These are phyloP conservation scores for Apiotrichum akiyoshidainum DNA, from an alignment of 1,284 basidiomycete genomes.

Conservation along the genomic window DNA sequence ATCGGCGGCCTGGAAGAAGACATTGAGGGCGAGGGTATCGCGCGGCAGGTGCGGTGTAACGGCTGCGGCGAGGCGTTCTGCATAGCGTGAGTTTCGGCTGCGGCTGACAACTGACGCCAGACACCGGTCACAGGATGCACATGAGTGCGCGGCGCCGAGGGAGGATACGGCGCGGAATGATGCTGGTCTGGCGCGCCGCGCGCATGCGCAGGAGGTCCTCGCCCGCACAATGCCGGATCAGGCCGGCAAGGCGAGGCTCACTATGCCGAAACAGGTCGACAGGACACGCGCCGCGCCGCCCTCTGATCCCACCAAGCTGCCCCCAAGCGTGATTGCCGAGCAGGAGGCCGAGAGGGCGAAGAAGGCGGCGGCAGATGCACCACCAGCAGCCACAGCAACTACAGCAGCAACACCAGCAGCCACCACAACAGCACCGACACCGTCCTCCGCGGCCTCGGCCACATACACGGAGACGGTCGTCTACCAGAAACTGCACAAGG, in stretches of 20 bases:
- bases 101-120: conserved; percentile 16
- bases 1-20: conserved; percentile 28
- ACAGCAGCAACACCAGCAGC: neutral
- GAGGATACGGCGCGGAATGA: conserved; percentile 30
- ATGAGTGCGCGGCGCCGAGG: conserved; percentile 34
- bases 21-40: conserved; percentile 23
- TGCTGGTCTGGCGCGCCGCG: conserved; percentile 24
- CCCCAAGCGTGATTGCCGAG: conserved; percentile 17
- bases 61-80: conserved; percentile 38
- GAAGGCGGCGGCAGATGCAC: neutral
- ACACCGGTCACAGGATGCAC: conserved; percentile 30
- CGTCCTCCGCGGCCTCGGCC: neutral
- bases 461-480: neutral
- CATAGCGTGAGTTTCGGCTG: conserved; percentile 27
- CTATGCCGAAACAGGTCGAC: conserved; percentile 30
- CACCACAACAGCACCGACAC: neutral
- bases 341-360: neutral
- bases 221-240: conserved; percentile 32
- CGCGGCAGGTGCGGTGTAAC: conserved; percentile 33
- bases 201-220: conserved; percentile 32
- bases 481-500: conserved; percentile 37
- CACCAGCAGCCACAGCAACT: neutral
- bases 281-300: conserved; percentile 21
- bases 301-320: conserved; percentile 17
- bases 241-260: conserved; percentile 18